Evolutionary conservation across 805 yeast genomes (phyloP).

Genomic region (Metschnikowia chrysomelidarum): DNA sequence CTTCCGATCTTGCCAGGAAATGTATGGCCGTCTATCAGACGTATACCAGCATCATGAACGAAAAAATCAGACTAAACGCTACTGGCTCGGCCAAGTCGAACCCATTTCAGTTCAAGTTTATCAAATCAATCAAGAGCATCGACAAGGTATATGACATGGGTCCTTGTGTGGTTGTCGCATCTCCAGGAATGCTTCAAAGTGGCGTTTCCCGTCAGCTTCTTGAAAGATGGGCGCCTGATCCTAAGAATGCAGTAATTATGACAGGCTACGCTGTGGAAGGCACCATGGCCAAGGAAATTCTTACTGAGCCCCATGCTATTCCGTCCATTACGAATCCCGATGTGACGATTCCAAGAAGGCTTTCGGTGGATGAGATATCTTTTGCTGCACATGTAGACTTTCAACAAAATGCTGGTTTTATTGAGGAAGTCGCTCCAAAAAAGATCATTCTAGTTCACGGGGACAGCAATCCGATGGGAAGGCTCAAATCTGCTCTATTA

Average conservation of each 20-base stretch:
- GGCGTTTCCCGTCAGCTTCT: constrained; percentile 89
- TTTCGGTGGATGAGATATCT: constrained; percentile 88
- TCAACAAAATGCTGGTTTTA: constrained; percentile 87
- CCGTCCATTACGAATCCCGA: constrained; percentile 83
- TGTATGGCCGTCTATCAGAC: constrained; percentile 98
- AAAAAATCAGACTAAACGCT: constrained; percentile 68
- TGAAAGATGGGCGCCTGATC: constrained; percentile 97
- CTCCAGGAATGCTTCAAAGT: constrained; percentile 98
- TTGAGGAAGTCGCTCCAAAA: constrained; percentile 81
- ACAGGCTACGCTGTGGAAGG: constrained; percentile 99
- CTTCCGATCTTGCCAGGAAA: constrained; percentile 88
- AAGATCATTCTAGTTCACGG: constrained; percentile 94
- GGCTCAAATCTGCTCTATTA: constrained; percentile 86
- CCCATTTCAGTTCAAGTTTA: constrained; percentile 87
- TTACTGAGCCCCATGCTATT: constrained; percentile 88
- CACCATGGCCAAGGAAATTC: constrained; percentile 87
- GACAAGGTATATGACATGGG: constrained; percentile 90
- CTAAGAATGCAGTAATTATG: constrained; percentile 78
- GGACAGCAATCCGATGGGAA: constrained; percentile 97
- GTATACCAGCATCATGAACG: constrained; percentile 96
- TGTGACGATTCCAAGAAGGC: constrained; percentile 77
- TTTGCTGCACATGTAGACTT: constrained; percentile 99
- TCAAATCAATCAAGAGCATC: constrained; percentile 73
- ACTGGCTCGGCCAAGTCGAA: constrained; percentile 43
- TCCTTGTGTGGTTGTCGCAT: constrained; percentile 93